Base-by-base conservation (phyloP, 805 yeast genomes). In the Starmerella kuoi region DNA sequence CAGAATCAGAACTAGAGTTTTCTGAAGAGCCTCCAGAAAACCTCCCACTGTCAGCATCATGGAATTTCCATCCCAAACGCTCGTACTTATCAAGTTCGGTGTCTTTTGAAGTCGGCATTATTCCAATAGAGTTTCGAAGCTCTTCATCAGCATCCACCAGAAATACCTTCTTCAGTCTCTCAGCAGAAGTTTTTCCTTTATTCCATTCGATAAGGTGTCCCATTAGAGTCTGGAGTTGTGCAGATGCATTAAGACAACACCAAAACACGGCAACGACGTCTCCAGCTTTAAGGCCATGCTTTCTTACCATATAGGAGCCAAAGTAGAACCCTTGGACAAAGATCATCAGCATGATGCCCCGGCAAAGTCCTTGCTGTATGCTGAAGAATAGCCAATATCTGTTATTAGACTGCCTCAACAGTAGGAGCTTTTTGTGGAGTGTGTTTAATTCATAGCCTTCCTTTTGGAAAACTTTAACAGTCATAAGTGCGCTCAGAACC, bases 261-360 rank as follows among this genome's bases (percentile, higher is more conserved):
- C 84, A 76, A 53, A 91, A 85, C 31, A 94, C 80, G 0, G 95
- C 79, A 38, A 91, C 63, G 0, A 88, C 83, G 31, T 75, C 69
- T 11, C 82, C 79, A 2, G 84, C 63, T 1, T 64, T 52, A 12
- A 77, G 56, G 7, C 69, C 65, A 0, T 74, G 73, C 4, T 61
- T 59, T 27, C 61, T 59, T 3, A 85, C 77, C 65, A 82, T 69
- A 35, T 67, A 67, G 23, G 79, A 72, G 1, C 97, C 99, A 62
- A 79, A 88, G 84, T 94, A 86, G 53, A 91, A 82, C 0, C 88
- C 93, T 60, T 84, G 95, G 2, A 87, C 81, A 64, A 88, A 86
- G 76, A 86, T 77, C 55, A 76, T 57, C 30, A 84, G 63, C 0
- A 79, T 69, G 3, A 87, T 50, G 20, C 72, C 61, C 51, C 78